Percentiles rank a stretch among this genome's conserved stretches.
These are phyloP conservation scores for Schwanniomyces vanrijiae DNA, from an alignment of 805 yeast species.

Conservation along the genomic window DNA sequence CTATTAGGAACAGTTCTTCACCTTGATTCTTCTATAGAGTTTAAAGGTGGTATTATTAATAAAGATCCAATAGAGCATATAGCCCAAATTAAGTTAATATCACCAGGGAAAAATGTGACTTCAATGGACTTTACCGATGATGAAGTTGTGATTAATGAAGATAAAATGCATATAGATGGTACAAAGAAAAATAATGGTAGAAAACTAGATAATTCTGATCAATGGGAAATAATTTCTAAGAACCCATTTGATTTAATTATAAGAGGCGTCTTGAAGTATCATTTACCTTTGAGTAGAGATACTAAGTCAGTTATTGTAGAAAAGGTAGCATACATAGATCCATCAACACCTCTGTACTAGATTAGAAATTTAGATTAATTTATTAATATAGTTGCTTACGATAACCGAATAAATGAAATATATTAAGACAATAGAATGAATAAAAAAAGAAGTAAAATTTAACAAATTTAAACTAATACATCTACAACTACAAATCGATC, in stretches of 20 bases:
- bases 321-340: conserved; percentile 57
- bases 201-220: conserved; percentile 43
- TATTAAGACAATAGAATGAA: not conserved
- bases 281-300: conserved; percentile 57
- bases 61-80: conserved; percentile 56
- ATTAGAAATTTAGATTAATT: not conserved
- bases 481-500: not conserved
- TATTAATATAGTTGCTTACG: not conserved
- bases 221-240: conserved; percentile 73
- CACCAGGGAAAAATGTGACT: conserved; percentile 62
- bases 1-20: conserved; percentile 66
- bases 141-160: not conserved
- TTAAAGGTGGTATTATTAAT: conserved; percentile 76
- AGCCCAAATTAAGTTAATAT: conserved; percentile 68
- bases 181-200: conserved; percentile 15
- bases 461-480: not conserved
- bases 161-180: not conserved
- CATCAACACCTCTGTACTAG: conserved; percentile 19
- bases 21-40: conserved; percentile 71
- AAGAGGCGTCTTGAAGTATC: conserved; percentile 78
- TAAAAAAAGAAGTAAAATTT: not conserved
- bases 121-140: conserved; percentile 7
- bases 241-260: conserved; percentile 85
- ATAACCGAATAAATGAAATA: not conserved
- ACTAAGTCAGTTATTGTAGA: conserved; percentile 62